Base-by-base conservation (phyloP, 108 stramenopile species). In the Skeletonema menzelii region DNA sequence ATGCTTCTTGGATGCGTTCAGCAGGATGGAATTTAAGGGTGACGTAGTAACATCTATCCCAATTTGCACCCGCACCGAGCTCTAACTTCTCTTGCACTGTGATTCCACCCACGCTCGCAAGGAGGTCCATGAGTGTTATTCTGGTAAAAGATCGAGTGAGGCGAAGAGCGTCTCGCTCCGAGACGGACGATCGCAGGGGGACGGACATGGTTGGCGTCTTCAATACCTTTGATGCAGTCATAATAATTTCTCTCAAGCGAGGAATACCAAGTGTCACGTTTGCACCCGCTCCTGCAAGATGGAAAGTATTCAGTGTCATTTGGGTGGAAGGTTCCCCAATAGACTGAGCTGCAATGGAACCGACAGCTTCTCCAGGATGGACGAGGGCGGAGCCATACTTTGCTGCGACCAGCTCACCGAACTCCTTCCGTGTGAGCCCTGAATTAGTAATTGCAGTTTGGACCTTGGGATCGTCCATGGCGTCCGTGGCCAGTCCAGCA, bases 281-380 rank as follows among this genome's bases (percentile, higher is more conserved):
- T 10, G 97, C 99, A 40, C 98, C 99, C 37, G 98, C 97, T 30
- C 99, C 99, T 30, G 99, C 99, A 42, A 99, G 82, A 65, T 99
- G 99, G 73, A 99, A 99, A 6, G 99, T 99, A 83, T 99, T 99
- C 11, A 99, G 90, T 13, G 99, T 99, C 99, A 99, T 99, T 74
- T 99, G 99, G 8, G 99, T 99, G 15, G 98, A 99, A 4, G 99
- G 99, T 77, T 99, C 99, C 11, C 99, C 97, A 57, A 98, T 83
- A 13, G 87, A 89, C 76, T 99, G 98, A 17, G 97, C 99, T 26
- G 99, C 98, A 64, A 99, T 96, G 11, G 91, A 85, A 28, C 99
- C 99, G 6, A 99, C 99, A 5, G 98, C 96, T 84, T 99, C 99
- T n/a, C 99, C 99, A 1, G 99, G 99, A 53, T 86, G 84, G 20